These are phyloP conservation scores for Beta corolliflora DNA, from an alignment of 179 eudicot species.

Conservation along the genomic window DNA sequence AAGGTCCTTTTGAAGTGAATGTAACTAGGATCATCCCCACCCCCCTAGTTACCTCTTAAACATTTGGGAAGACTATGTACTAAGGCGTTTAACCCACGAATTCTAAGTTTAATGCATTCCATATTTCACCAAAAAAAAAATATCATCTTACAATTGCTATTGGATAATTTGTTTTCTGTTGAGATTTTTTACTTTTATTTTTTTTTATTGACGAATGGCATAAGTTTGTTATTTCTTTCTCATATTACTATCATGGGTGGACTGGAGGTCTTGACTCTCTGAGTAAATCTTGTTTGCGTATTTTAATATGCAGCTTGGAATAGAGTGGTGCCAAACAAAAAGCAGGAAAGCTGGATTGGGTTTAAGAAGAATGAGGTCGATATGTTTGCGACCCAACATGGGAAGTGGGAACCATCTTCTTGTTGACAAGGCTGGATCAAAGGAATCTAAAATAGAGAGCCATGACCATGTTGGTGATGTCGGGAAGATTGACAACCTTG, in stretches of 20 bases:
- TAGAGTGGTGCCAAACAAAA: neutral
- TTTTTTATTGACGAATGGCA: neutral
- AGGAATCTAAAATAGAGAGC: neutral
- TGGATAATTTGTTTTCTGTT: neutral
- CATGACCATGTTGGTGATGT: neutral
- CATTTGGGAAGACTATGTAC: too few relatives aligned
- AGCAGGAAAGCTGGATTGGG: neutral
- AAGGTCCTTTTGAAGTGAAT: too few relatives aligned
- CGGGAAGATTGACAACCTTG: too few relatives aligned
- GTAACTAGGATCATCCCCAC: too few relatives aligned
- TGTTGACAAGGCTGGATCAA: neutral
- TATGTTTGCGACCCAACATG: neutral
- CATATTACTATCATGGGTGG: neutral
- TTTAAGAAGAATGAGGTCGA: neutral
- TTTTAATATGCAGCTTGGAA: neutral
- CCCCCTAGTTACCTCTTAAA: too few relatives aligned
- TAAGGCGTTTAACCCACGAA: too few relatives aligned
- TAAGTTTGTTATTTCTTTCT: neutral
- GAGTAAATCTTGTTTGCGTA: neutral
- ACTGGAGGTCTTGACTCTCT: neutral
- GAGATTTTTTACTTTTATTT: neutral
- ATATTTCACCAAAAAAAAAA: too few relatives aligned
- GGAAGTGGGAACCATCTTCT: neutral
- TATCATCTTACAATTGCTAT: neutral
- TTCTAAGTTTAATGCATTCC: too few relatives aligned